Conservation (phyloP, 2,329 filamentous ascomycete genomes). For the Cytospora piceicola region DNA sequence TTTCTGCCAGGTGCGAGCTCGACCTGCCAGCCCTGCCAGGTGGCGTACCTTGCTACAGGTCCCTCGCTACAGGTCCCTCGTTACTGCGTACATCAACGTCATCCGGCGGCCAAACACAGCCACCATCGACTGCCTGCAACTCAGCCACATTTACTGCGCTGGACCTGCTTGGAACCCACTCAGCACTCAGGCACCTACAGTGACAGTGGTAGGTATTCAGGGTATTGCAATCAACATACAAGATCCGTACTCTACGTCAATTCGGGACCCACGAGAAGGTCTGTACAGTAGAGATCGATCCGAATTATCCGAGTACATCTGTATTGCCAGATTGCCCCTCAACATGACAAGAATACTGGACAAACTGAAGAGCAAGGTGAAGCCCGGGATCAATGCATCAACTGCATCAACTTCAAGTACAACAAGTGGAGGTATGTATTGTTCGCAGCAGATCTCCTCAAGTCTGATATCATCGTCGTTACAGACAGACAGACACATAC, state of each 20-base stretch:
- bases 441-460: constrained; percentile 12
- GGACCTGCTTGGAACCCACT: too few relatives aligned
- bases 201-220: too few relatives aligned
- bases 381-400: constrained; percentile 8
- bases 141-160: constrained; percentile 14
- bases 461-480: constrained; percentile 9
- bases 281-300: background rate
- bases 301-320: background rate
- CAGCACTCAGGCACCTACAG: too few relatives aligned
- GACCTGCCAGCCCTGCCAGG: background rate
- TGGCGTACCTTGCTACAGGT: background rate
- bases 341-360: constrained; percentile 4
- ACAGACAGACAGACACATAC: background rate
- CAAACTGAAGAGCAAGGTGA: constrained; percentile 17
- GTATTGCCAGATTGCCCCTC: background rate
- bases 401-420: background rate
- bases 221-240: too few relatives aligned
- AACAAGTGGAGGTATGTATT: constrained; percentile 1
- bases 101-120: background rate
- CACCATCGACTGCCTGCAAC: background rate
- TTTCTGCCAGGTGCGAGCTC: background rate
- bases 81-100: too few relatives aligned
- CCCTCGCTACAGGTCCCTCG: too few relatives aligned
- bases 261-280: background rate
- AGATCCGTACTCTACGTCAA: too few relatives aligned